A percentile compares a stretch with the other conserved stretches of the same genome.
These are phyloP conservation scores for Quercus suber DNA, from an alignment of 306 rosid species.

Conservation along the genomic window DNA sequence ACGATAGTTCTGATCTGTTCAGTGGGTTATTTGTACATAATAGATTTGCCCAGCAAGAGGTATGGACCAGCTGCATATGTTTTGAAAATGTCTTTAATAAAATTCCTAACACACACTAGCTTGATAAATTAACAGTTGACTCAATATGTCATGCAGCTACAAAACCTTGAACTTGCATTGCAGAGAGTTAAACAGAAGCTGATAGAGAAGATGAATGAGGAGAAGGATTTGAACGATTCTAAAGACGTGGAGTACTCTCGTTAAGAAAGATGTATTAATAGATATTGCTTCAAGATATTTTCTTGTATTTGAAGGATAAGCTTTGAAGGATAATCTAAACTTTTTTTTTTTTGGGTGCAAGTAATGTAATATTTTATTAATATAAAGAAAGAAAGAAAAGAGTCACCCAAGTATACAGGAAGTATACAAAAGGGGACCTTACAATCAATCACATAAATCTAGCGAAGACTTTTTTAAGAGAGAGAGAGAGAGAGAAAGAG, in stretches of 20 bases:
- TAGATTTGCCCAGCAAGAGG: slow-evolving; percentile 69
- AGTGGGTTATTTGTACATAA: slow-evolving; percentile 46
- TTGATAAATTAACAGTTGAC: background rate
- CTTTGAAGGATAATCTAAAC: background rate
- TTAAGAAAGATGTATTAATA: background rate
- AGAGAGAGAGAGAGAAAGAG: too few relatives aligned
- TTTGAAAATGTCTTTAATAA: background rate
- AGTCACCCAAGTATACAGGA: background rate
- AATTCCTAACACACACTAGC: background rate
- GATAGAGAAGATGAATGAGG: slow-evolving; percentile 15
- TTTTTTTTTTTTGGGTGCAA: too few relatives aligned
- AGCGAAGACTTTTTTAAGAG: too few relatives aligned
- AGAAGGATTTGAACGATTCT: background rate
- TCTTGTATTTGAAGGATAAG: background rate
- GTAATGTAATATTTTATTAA: too few relatives aligned
- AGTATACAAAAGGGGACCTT: too few relatives aligned
- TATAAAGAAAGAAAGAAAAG: background rate
- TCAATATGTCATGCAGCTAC: slow-evolving; percentile 16
- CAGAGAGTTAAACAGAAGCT: slow-evolving; percentile 30
- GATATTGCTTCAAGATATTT: background rate
- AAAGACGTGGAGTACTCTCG: background rate
- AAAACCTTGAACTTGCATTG: slow-evolving; percentile 31
- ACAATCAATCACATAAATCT: too few relatives aligned
- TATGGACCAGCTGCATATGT: slow-evolving; percentile 14
- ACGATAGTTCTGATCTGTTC: slow-evolving; percentile 50